Percentiles rank a stretch among this genome's conserved stretches.
Conservation (phyloP, 2,329 filamentous ascomycete genomes). For the Penicillium sp. region DNA sequence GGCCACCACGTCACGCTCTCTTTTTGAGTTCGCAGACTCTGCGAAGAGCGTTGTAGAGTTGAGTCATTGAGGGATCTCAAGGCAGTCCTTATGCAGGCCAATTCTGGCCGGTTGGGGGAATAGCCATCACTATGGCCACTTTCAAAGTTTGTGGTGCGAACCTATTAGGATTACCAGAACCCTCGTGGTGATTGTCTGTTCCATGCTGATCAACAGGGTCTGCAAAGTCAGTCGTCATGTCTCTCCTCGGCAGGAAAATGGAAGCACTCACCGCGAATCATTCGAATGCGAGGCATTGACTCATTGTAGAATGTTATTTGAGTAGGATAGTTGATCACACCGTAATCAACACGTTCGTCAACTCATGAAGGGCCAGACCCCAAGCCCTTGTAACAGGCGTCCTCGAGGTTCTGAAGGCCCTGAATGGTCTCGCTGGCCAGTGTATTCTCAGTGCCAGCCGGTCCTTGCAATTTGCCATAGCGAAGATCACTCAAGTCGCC, state of each 20-base stretch:
- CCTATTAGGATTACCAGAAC: no score
- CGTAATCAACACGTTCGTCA: neutral
- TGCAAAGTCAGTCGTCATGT: neutral
- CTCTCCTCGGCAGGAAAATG: neutral
- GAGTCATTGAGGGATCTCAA: neutral
- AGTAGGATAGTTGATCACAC: neutral
- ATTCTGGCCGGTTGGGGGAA: no score
- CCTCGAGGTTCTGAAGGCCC: conserved; percentile 65
- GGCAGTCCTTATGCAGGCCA: neutral
- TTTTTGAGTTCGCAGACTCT: no score
- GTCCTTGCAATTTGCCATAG: conserved; percentile 68
- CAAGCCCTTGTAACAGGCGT: conserved; percentile 56
- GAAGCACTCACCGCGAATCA: neutral
- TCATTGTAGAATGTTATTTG: neutral
- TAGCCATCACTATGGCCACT: no score
- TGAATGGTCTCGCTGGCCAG: conserved; percentile 68
- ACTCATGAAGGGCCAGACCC: conserved; percentile 2
- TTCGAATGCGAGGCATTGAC: neutral
- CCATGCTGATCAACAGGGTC: neutral
- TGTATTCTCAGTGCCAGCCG: conserved; percentile 57
- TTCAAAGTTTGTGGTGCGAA: no score
- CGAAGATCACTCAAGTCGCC: conserved; percentile 78
- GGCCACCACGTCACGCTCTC: no score
- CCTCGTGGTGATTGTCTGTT: neutral
- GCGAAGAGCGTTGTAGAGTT: no score